Percentiles rank a stretch among this genome's conserved stretches.
These are phyloP conservation scores for Peterozyma xylosa DNA, from an alignment of 805 yeast species.

Conservation along the genomic window DNA sequence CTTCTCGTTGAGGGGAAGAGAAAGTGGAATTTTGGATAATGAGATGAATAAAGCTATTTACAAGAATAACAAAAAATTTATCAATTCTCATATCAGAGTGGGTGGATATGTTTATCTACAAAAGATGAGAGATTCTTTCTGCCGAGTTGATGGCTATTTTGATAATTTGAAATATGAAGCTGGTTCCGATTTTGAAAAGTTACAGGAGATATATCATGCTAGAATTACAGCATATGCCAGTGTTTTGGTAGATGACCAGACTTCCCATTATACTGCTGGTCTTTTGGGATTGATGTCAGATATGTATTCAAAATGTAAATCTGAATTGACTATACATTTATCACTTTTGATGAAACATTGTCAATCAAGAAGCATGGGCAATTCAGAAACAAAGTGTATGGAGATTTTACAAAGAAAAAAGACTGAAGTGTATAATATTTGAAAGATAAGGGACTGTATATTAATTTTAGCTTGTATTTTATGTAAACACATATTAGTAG, in stretches of 20 bases:
- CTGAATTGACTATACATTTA: conserved; percentile 8
- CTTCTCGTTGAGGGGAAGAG: conserved; percentile 14
- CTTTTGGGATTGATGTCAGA: conserved; percentile 8
- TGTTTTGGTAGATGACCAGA: background rate
- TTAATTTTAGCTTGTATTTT: too few relatives aligned
- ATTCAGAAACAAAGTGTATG: conserved; percentile 9
- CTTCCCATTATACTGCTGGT: conserved; percentile 9
- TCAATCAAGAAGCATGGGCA: conserved; percentile 11
- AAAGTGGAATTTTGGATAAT: conserved; percentile 16
- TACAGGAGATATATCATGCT: background rate
- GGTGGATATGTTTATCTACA: conserved; percentile 39
- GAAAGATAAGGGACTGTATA: too few relatives aligned
- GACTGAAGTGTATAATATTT: too few relatives aligned
- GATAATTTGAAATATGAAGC: background rate
- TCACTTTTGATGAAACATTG: conserved; percentile 9
- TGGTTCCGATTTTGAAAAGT: too few relatives aligned
- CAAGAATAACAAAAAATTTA: background rate
- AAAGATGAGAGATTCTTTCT: conserved; percentile 26
- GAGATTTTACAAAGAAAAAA: conserved; percentile 6
- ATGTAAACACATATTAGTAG: too few relatives aligned
- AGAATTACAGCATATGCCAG: conserved; percentile 7
- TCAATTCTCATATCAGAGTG: conserved; percentile 27
- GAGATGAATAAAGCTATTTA: conserved; percentile 11
- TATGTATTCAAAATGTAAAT: conserved; percentile 4
- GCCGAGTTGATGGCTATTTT: background rate